These are phyloP conservation scores for Trametes hirsuta DNA, from an alignment of 1,284 basidiomycete species.

Conservation along the genomic window DNA sequence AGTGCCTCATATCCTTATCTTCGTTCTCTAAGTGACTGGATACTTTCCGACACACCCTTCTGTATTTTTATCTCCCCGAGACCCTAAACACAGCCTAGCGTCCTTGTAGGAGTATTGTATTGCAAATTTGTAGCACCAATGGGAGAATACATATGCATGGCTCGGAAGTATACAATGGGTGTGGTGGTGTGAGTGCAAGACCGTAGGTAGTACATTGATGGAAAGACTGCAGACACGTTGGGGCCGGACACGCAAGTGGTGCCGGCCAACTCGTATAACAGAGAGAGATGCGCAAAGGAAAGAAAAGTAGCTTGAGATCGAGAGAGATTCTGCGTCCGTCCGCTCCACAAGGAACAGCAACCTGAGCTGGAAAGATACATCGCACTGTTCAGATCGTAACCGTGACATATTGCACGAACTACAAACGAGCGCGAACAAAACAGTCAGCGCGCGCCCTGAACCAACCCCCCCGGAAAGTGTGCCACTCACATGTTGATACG, in stretches of 20 bases:
- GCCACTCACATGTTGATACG: conserved; percentile 60
- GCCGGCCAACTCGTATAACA: not conserved
- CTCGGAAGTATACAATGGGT: conserved; percentile 7
- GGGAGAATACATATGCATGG: conserved; percentile 22
- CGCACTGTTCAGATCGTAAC: conserved; percentile 22
- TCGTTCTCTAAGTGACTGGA: not conserved
- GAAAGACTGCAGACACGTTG: not conserved
- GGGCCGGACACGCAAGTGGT: not conserved
- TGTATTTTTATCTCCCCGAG: not conserved
- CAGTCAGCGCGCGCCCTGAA: not conserved
- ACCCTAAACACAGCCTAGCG: not conserved
- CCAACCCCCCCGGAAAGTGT: not conserved
- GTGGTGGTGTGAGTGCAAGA: conserved; percentile 3
- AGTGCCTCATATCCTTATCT: not conserved
- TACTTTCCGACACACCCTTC: not conserved
- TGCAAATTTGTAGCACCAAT: conserved; percentile 1
- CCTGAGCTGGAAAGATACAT: conserved; percentile 12
- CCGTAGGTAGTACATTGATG: conserved; percentile 15
- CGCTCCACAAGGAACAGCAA: conserved; percentile 9
- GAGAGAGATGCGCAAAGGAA: not conserved
- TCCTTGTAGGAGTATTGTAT: conserved; percentile 6
- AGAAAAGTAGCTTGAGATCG: not conserved
- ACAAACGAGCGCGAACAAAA: not conserved
- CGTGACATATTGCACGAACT: conserved; percentile 27
- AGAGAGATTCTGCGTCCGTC: conserved; percentile 19